Percentiles rank a stretch among this genome's conserved stretches.
These are phyloP conservation scores for Ramalina intermedia DNA, from an alignment of 495 filamentous ascomycete species.

Conservation along the genomic window DNA sequence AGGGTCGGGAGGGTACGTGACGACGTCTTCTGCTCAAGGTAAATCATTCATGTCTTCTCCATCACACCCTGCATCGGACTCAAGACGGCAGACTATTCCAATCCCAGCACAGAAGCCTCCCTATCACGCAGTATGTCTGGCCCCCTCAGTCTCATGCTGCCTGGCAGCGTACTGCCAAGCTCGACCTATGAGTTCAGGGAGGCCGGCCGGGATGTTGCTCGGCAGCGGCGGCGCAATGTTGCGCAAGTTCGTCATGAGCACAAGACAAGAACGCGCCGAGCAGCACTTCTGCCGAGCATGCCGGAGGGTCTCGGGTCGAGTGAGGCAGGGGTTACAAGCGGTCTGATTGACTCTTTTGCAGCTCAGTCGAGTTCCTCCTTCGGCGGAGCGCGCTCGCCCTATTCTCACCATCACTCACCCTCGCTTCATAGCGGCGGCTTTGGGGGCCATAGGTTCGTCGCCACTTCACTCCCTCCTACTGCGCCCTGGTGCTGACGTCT, in stretches of 20 bases:
- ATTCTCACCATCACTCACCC: neutral
- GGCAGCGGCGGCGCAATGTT: constrained; percentile 16
- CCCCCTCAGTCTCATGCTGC: constrained; percentile 12
- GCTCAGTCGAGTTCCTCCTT: constrained; percentile 13
- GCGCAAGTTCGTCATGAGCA: constrained; percentile 12
- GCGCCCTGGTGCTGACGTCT: no score
- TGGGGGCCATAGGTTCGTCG: no score
- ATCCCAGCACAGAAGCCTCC: constrained; percentile 10
- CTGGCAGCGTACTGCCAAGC: constrained; percentile 17
- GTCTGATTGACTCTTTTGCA: constrained; percentile 17
- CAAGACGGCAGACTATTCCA: constrained; percentile 10
- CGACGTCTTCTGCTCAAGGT: neutral
- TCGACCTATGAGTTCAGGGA: constrained; percentile 15
- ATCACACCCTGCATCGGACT: neutral
- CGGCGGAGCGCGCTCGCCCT: constrained; percentile 10
- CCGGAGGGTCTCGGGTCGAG: constrained; percentile 9
- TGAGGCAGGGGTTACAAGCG: constrained; percentile 11
- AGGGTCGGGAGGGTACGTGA: no score
- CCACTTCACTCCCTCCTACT: no score
- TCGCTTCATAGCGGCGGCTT: no score
- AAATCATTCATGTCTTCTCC: neutral
- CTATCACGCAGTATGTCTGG: constrained; percentile 20
- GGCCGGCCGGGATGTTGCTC: constrained; percentile 15
- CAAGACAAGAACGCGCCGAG: constrained; percentile 6
- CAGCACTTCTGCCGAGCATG: constrained; percentile 13